Percentiles rank a stretch among this genome's conserved stretches.
Conservation (phyloP, 192 early-diverging fungal species). For the Dissophora ornata region DNA sequence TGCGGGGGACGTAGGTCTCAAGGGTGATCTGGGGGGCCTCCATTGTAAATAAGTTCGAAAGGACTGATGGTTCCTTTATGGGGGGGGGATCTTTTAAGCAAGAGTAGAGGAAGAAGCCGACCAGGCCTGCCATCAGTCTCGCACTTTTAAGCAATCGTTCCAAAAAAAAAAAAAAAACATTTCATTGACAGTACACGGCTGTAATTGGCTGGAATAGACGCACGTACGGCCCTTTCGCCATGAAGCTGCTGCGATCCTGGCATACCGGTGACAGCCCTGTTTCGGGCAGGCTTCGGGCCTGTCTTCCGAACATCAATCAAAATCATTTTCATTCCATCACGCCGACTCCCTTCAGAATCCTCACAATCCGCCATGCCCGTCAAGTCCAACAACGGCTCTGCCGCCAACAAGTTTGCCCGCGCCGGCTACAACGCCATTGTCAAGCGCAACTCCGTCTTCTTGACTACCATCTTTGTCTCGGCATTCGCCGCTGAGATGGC, state of each 20-base stretch:
- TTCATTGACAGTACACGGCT: too few relatives aligned
- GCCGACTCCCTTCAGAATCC: too few relatives aligned
- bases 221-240: too few relatives aligned
- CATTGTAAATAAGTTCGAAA: conserved; percentile 38
- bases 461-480: conserved; percentile 72
- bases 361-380: conserved; percentile 52
- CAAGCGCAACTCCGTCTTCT: conserved; percentile 77
- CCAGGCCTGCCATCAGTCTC: background rate
- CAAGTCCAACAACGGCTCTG: conserved; percentile 52
- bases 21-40: conserved; percentile 54
- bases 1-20: conserved; percentile 57
- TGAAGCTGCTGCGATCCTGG: too few relatives aligned
- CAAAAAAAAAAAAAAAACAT: background rate
- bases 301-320: too few relatives aligned
- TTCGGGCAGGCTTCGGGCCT: too few relatives aligned
- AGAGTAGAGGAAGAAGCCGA: conserved; percentile 46
- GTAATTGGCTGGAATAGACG: too few relatives aligned
- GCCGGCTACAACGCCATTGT: conserved; percentile 71
- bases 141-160: too few relatives aligned
- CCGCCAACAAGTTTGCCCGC: conserved; percentile 55
- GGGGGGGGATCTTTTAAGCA: conserved; percentile 55
- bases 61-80: conserved; percentile 40
- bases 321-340: too few relatives aligned
- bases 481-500: conserved; percentile 81
- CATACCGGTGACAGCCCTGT: too few relatives aligned